A percentile compares a stretch with the other conserved stretches of the same genome.
Evolutionary conservation across 441 rosid genomes (phyloP).

Genomic region (Cnidoscolus chayamansa): DNA sequence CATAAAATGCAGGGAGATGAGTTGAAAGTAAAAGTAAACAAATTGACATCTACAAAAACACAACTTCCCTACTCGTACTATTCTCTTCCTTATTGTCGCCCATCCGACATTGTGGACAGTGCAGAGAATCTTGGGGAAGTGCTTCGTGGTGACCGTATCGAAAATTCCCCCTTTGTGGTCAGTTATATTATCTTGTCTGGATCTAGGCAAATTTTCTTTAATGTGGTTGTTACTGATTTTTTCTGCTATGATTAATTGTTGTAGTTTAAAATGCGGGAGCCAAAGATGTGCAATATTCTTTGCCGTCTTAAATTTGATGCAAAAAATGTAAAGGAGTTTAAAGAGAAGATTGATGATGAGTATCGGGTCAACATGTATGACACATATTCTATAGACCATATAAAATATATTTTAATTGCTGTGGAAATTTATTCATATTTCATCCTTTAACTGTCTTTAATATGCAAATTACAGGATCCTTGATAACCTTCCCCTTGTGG

Average conservation of each 20-base stretch:
- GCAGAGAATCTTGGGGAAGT: slow-evolving; percentile 98
- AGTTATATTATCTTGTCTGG: slow-evolving; percentile 22
- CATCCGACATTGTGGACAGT: slow-evolving; percentile 65
- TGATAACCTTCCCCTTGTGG: slow-evolving; percentile 93
- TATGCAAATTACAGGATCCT: slow-evolving; percentile 62
- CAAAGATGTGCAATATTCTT: slow-evolving; percentile 64
- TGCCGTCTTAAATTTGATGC: slow-evolving; percentile 57
- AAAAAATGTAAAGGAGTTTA: slow-evolving; percentile 62
- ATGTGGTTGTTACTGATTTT: not conserved
- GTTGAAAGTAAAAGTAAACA: slow-evolving; percentile 89
- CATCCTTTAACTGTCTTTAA: slow-evolving; percentile 15
- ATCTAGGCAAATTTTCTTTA: not conserved
- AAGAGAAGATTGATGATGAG: slow-evolving; percentile 83
- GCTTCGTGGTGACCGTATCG: slow-evolving; percentile 92
- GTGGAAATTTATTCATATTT: not conserved
- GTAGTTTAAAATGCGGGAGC: slow-evolving; percentile 93
- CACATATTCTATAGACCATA: slow-evolving; percentile 9
- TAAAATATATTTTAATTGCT: not conserved
- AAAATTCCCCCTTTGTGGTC: slow-evolving; percentile 87
- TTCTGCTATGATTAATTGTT: slow-evolving; percentile 20
- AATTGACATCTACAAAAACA: slow-evolving; percentile 83
- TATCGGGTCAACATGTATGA: slow-evolving; percentile 86
- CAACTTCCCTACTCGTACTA: slow-evolving; percentile 89
- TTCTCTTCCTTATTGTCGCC: slow-evolving; percentile 71
- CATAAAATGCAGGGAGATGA: slow-evolving; percentile 60